Base-by-base conservation (phyloP, 371 early-diverging fungal species). In the Catenaria anguillulae region DNA sequence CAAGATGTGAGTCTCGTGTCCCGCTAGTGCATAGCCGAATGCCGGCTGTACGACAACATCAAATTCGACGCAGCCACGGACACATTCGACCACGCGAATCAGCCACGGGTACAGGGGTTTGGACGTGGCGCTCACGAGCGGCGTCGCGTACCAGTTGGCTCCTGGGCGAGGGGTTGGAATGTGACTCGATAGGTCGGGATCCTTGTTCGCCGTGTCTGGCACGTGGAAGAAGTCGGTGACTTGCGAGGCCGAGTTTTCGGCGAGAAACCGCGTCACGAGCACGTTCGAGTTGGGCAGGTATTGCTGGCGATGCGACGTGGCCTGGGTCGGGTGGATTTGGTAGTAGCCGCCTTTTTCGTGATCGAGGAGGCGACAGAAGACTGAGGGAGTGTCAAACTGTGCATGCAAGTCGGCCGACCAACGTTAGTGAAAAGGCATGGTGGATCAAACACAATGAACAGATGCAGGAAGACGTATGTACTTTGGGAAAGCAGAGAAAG, bases 261-360 rank as follows among this genome's bases (percentile, higher is more conserved):
- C 71, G 56, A 87, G 60, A 65, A 86, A 88, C 33, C 86, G 73
- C 4, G 88, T 89, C n/a, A 73, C 67, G 59, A 90, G 73, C 17
- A 88, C 81, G 64, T 88, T 88, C 55, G 83, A 81, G 65, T 79
- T 78, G 21, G 87, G 87, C 55, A 88, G 64, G 67, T 89, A 89
- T 71, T 85, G 86, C 70, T 88, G 89, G 50, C 71, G 71, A 42
- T 56, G 37, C 33, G 60, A 48, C 12, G 64, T 15, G 31, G 42
- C 26, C 17, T 63, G 60, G 13, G 52, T 2, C 10, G 61, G 62
- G 8, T 2, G 23, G 64, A 64, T 67, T 19, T 64, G 60, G 37
- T 65, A 73, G 48, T 42, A n/a, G 21, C 63, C 66, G 48, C 85
- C 86, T 54, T 79, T 83, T 42, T 76, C 67, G 59, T 76, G 76